phyloP scores from a whole-genome alignment of 306 rosid genomes.

The Acacia confusa region DNA sequence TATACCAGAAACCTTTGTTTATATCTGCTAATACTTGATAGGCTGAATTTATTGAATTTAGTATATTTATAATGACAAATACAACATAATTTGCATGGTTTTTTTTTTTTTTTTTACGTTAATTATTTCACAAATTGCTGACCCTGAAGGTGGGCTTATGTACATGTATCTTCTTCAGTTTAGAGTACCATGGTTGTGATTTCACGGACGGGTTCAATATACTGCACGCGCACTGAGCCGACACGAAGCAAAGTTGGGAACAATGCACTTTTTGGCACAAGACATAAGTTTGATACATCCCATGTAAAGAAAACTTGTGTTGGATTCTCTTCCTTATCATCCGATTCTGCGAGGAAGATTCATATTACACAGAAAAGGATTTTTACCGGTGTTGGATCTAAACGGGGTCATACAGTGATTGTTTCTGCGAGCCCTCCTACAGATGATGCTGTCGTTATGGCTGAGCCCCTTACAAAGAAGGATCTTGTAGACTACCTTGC shows the following conservation, averaged over 20 bases:
- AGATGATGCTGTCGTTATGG: constrained; percentile 72
- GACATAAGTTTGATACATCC: constrained; percentile 38
- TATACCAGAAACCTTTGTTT: background rate
- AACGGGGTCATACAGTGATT: constrained; percentile 44
- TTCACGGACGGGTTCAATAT: constrained; percentile 39
- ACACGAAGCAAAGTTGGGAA: constrained; percentile 37
- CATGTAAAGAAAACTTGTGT: constrained; percentile 44
- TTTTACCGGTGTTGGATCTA: constrained; percentile 22
- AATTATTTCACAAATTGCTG: background rate
- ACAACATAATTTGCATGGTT: background rate
- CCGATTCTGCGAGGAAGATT: constrained; percentile 39
- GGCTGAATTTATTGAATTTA: background rate
- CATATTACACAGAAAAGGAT: constrained; percentile 36
- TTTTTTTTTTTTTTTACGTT: background rate
- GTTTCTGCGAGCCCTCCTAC: constrained; percentile 95
- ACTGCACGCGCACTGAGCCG: constrained; percentile 35
- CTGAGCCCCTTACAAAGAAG: constrained; percentile 75
- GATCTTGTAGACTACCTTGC: constrained; percentile 86
- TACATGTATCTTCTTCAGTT: constrained; percentile 24
- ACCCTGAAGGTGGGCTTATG: background rate
- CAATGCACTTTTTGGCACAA: constrained; percentile 20
- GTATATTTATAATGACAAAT: background rate
- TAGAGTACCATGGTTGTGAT: constrained; percentile 50
- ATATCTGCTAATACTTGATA: background rate
- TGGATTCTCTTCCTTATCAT: constrained; percentile 41